phyloP scores from a whole-genome alignment of 2,329 filamentous ascomycete genomes.

The Xylariaceae sp. region DNA sequence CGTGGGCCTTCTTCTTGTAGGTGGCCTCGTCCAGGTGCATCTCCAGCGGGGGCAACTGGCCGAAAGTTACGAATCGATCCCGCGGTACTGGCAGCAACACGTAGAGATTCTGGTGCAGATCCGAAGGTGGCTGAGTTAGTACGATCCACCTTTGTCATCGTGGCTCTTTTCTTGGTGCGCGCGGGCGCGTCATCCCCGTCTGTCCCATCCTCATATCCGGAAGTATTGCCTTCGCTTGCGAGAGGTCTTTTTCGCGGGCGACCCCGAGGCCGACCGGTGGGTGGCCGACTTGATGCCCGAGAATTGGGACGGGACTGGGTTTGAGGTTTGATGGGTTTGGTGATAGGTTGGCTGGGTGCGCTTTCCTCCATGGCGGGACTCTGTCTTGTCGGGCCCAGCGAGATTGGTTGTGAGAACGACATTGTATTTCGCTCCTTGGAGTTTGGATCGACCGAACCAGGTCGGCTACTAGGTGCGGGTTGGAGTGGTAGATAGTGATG shows the following conservation, averaged over 20 bases:
- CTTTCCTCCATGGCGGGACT: conserved; percentile 15
- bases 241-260: conserved; percentile 50
- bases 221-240: conserved; percentile 58
- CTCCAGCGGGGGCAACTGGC: conserved; percentile 55
- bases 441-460: conserved; percentile 27
- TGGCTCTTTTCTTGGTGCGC: conserved; percentile 67
- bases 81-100: conserved; percentile 85
- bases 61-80: conserved; percentile 81
- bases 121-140: conserved; percentile 69
- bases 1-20: conserved; percentile 68
- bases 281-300: conserved; percentile 49
- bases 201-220: conserved; percentile 64
- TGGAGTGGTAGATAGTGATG: conserved; percentile 19
- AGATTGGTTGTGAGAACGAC: conserved; percentile 13
- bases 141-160: conserved; percentile 66
- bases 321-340: conserved; percentile 36
- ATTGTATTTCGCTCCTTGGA: conserved; percentile 15
- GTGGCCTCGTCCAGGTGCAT: conserved; percentile 44
- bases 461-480: conserved; percentile 23
- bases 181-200: conserved; percentile 53
- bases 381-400: conserved; percentile 16
- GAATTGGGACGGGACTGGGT: conserved; percentile 55
- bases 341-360: conserved; percentile 23
- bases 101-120: conserved; percentile 68
- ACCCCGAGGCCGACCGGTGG: conserved; percentile 52